Conservation (phyloP, 208 protist genomes). For the Angomonas ambiguus region DNA sequence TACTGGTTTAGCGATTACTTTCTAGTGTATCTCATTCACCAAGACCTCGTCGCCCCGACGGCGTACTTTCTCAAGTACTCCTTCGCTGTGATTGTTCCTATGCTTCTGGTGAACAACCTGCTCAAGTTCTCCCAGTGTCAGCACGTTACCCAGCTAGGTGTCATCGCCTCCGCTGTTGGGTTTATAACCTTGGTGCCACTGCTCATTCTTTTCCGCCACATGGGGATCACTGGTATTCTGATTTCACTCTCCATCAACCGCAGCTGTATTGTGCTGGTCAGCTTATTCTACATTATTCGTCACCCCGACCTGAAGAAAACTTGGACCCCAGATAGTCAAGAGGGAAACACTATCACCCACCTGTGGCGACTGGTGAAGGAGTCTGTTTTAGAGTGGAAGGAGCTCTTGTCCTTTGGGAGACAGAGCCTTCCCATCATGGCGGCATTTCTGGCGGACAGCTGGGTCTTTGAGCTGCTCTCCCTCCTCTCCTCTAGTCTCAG, state of each 20-base stretch:
- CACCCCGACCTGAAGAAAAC: conserved; percentile 19
- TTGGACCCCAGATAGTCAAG: conserved; percentile 6
- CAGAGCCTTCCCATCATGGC: conserved; percentile 21
- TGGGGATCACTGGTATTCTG: conserved; percentile 20
- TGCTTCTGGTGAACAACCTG: conserved; percentile 32
- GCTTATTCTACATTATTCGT: not conserved
- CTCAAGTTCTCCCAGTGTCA: conserved; percentile 38
- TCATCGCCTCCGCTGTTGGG: conserved; percentile 16
- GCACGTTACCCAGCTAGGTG: conserved; percentile 24
- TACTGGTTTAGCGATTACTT: conserved; percentile 29
- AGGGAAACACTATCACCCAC: not conserved
- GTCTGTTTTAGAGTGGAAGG: not conserved
- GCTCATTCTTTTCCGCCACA: conserved; percentile 17
- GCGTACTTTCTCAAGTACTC: conserved; percentile 31
- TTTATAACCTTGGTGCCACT: conserved; percentile 14
- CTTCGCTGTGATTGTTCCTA: conserved; percentile 26
- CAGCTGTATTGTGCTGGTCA: not conserved
- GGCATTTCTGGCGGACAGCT: conserved; percentile 30
- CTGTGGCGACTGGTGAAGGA: not conserved
- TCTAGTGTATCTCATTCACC: conserved; percentile 22
- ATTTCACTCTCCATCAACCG: conserved; percentile 25
- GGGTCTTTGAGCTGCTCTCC: conserved; percentile 28
- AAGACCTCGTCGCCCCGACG: conserved; percentile 23
- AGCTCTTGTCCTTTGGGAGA: conserved; percentile 16
- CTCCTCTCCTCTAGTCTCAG: conserved; percentile 21